Evolutionary conservation across 352 stramenopile species (phyloP), one percentile per base, ranked within the genome.

Genomic region (Phytophthora sp.): DNA sequence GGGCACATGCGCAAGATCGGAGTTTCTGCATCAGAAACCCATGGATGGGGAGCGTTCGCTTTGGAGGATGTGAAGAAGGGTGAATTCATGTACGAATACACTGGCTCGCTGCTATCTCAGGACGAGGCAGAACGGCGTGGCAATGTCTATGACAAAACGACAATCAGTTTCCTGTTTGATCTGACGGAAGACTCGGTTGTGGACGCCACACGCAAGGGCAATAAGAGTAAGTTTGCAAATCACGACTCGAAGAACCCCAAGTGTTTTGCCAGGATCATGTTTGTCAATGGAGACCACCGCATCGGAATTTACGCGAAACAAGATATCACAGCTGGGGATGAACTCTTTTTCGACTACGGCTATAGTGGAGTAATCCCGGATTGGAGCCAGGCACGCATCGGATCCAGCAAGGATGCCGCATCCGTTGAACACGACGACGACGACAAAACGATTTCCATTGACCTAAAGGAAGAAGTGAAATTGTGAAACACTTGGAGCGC

Each of bases 141-240:
- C 29, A 93, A 90, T 49, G 77, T 97, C 9, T 97, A 98, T 74
- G 91, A 98, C 65, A 90, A 90, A 68, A 81, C 80, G 16, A 93
- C 93, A 18, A 81, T 95, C 36, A 94, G 84, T 46, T 99, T 98
- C 66, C 69, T 99, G 12, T 99, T 99, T 66, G 94, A 98, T 74
- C 59, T 98, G 61, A 98, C 89, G 38, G 89, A 94, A 52, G 95
- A 98, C 61, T 86, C 78, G 7, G 88, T 97, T 44, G 82, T 99
- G 42, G 96, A 99, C 77, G 94, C 95, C 0, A 95, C 90, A 12
- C 85, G 90, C 24, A 97, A 98, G 65, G 96, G 97, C 13, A 99
- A 98, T 84, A 98, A 98, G 73, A 96, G 90, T 55, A 95, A 97
- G 54, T 99, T 97, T 67, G 89, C 92, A 1, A 97, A 98, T 64